These are phyloP conservation scores for Polyporus tsugae DNA, from an alignment of 1,284 basidiomycete species.

Conservation along the genomic window DNA sequence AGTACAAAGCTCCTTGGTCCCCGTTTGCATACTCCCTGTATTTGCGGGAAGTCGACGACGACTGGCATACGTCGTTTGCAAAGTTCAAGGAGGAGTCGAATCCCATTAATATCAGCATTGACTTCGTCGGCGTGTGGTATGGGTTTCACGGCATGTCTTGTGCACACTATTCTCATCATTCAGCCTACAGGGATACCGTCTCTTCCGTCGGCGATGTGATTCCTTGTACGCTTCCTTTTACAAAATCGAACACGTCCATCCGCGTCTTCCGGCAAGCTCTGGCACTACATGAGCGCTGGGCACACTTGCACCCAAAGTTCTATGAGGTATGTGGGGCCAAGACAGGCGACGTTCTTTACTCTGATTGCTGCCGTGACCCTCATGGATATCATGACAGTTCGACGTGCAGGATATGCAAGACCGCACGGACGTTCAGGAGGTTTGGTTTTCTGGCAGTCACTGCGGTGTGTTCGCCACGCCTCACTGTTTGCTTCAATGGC, in stretches of 20 bases:
- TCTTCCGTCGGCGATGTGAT: constrained; percentile 51
- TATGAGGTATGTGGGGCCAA: constrained; percentile 39
- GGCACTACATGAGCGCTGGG: constrained; percentile 71
- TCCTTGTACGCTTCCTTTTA: constrained; percentile 60
- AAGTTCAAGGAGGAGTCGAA: constrained; percentile 53
- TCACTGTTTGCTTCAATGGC: not conserved
- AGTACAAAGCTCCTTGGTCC: constrained; percentile 43
- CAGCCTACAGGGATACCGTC: constrained; percentile 52
- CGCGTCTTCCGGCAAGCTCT: constrained; percentile 72
- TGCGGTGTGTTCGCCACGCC: constrained; percentile 48
- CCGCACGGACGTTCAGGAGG: constrained; percentile 52
- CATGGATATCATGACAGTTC: too few relatives aligned
- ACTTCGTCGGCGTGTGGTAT: constrained; percentile 63
- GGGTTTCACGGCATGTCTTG: not conserved
- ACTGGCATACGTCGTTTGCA: constrained; percentile 38
- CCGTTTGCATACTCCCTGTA: constrained; percentile 55
- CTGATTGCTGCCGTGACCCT: too few relatives aligned
- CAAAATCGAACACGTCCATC: constrained; percentile 64
- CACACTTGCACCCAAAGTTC: constrained; percentile 64
- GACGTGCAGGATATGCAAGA: constrained; percentile 47
- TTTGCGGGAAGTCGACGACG: constrained; percentile 42
- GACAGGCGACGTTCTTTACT: too few relatives aligned
- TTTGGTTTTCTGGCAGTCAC: constrained; percentile 62
- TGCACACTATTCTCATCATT: not conserved
- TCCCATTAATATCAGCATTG: constrained; percentile 44